Base-by-base conservation (phyloP, 495 filamentous ascomycete genomes). In the Sabuloglossum arenarium region DNA sequence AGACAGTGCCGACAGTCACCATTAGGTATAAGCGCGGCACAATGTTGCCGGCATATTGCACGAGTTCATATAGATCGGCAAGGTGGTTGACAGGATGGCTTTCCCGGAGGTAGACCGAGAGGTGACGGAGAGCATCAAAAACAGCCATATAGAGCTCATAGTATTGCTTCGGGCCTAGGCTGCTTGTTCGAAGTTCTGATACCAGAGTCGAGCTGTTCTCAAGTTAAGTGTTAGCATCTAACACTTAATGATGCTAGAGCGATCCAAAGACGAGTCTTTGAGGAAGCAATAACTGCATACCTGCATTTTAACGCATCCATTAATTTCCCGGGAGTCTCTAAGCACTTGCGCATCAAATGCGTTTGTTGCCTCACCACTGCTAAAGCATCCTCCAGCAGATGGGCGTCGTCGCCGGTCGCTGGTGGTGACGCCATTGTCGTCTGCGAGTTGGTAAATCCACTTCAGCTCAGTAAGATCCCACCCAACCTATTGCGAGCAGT, bases 261-360 rank as follows among this genome's bases (percentile, higher is more conserved):
- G n/a, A 25, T 11, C 25, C 16, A 19, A 24, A 47, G 27, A 50
- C 24, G 9, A 28, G 16, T 1, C 28, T 23, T 21, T 30, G 19
- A 49, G 45, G 28, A 60, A 2, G 34, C 21, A 43, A 55, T 19
- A 56, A 29, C 51, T 32, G 69, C 79, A 21, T 70, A 97, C 91
- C 90, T 91, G 87, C 91, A 97, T 70, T 98, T 98, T 61, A 98
- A 79, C 64, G 91, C 91, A 75, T 98, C 91, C 91, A 98, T 98
- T 59, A 98, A 80, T 79, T 98, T 98, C 49, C 91, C 91, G 4
- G 93, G 91, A 9, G 88, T 91, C 66, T 98, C 93, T 52, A 98
- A 77, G 66, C 87, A 94, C 73, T 90, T 91, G 71, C 89, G 88
- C 91, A 98, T 98, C 67, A 94, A 75, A 54, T 79, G 73, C 25